Base-by-base conservation (phyloP, 495 filamentous ascomycete species). In the Poronia punctata region DNA sequence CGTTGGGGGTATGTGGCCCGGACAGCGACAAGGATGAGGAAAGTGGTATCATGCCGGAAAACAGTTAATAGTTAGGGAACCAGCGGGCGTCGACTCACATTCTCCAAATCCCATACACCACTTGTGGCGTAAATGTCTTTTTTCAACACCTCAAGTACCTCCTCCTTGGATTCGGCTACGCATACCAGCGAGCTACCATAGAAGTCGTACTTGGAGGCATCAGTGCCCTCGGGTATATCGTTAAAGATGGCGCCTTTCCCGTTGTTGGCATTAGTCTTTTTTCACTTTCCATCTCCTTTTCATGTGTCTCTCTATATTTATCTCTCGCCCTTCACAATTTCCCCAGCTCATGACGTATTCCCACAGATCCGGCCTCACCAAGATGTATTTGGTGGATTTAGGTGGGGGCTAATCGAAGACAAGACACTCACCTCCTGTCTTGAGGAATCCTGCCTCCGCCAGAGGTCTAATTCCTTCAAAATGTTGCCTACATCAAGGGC, bases 61-160 rank as follows among this genome's bases (percentile, higher is more conserved):
- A 27, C 7, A 23, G 29, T 29, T 3, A 24, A 37, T 4, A 32
- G 17, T 12, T 21, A 27, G 16, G 18, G 28, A 38, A 45, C 9
- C 16, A 26, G 23, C 24, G 6, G 7, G 21, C 7, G 3, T 9
- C n/a, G 36, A 55, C 53, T 43, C 44, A 84, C 81, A 55, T 85
- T 88, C 12, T 82, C 75, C 45, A 80, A 65, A 72, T 95, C 86
- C 89, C 89, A 95, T 10, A 96, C 84, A 0, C 76, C 82, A n/a
- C 46, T 59, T 37, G 54, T 63, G 12, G 67, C 63, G 53, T 95
- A 95, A 5, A 87, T 68, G 57, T 96, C 89, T 9, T 78, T 67
- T 58, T 74, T 73, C 32, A 96, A 52, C 7, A 71, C 50, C 55
- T 82, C 67, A 26, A 81, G 53, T 0, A 86, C 76, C 56, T 83